Percentiles rank a stretch among this genome's conserved stretches.
Evolutionary conservation across 1,284 basidiomycete genomes (phyloP).

Genomic region (Ustilago lituana): DNA sequence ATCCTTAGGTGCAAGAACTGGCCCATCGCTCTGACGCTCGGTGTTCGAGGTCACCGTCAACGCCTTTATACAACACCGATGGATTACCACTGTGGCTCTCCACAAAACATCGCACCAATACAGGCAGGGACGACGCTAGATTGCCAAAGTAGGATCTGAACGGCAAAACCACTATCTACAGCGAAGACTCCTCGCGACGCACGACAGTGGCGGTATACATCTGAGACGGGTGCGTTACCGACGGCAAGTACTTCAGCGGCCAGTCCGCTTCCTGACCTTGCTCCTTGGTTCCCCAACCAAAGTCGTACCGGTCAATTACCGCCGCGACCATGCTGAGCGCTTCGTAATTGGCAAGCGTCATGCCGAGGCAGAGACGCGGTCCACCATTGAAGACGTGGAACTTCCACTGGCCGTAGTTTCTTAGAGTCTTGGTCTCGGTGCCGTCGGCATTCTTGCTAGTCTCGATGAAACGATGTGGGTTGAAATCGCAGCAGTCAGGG

Average conservation of each 20-base stretch:
- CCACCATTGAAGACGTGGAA: constrained; percentile 58
- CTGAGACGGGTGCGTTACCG: constrained; percentile 53
- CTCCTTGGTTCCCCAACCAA: constrained; percentile 45
- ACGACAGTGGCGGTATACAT: constrained; percentile 47
- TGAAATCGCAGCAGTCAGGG: constrained; percentile 47
- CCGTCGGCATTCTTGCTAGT: constrained; percentile 23
- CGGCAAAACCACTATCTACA: too few species aligned
- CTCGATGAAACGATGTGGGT: constrained; percentile 53
- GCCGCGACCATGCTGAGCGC: constrained; percentile 38
- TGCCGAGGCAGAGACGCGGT: constrained; percentile 59
- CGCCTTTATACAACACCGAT: too few species aligned
- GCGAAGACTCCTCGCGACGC: constrained; percentile 24
- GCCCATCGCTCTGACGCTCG: too few species aligned
- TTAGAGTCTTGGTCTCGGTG: constrained; percentile 19
- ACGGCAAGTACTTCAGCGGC: constrained; percentile 48
- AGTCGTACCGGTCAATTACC: constrained; percentile 42
- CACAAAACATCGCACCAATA: too few species aligned
- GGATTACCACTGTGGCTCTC: too few species aligned
- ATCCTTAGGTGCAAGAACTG: too few species aligned
- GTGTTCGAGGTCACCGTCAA: too few species aligned
- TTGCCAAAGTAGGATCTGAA: too few species aligned
- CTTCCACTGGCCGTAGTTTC: constrained; percentile 56
- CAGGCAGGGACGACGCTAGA: too few species aligned
- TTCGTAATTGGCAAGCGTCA: constrained; percentile 58
- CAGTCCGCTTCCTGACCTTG: constrained; percentile 54